Evolutionary conservation across 2,329 filamentous ascomycete species (phyloP), one percentile per base, ranked within the genome.

Genomic region (Xylariaceae sp.): DNA sequence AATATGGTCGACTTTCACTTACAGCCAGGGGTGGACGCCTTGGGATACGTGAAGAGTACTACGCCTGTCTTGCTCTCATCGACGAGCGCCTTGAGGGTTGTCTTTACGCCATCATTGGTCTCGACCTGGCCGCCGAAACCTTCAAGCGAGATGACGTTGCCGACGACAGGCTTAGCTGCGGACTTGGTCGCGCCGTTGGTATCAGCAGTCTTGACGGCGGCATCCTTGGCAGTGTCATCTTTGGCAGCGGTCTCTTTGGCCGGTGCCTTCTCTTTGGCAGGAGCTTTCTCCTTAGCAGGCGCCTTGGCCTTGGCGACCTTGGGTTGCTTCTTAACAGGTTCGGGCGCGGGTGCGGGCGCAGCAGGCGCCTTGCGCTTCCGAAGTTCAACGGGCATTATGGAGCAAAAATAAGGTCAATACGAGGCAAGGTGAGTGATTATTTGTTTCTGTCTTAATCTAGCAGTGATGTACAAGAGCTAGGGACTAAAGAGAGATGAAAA

Each of bases 21-120:
- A 96, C 93, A 97, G 64, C 93, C 93, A 44, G 91, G 90, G 18
- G 94, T 99, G 34, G 89, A 94, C 10, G 94, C 94, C 77, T 89
- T 95, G 60, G 94, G 94, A 72, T 97, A 97, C 37, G 92, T 97
- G 75, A 99, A 97, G 35, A 97, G 78, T 39, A 96, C 90, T 49
- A 97, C 88, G 30, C 93, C 94, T 41, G 83, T 81, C 76, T 90
- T 87, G 82, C 92, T 96, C 71, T 88, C 83, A 55, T 91, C 88
- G 53, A 97, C 82, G 23, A 99, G 85, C 67, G 86, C 80, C 77
- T 90, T 88, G 60, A 99, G 78, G 1, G 86, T 91, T 4, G 88
- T 92, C 77, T 88, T 89, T 56, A 81, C 78, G 68, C 92, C 92
- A 64, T 96, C 90, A 66, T 97, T 86, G 63, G 88, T 94, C 79